Percentiles rank a stretch among this genome's conserved stretches.
These are phyloP conservation scores for Penicillium freii DNA, from an alignment of 2,329 filamentous ascomycete genomes.

Conservation along the genomic window DNA sequence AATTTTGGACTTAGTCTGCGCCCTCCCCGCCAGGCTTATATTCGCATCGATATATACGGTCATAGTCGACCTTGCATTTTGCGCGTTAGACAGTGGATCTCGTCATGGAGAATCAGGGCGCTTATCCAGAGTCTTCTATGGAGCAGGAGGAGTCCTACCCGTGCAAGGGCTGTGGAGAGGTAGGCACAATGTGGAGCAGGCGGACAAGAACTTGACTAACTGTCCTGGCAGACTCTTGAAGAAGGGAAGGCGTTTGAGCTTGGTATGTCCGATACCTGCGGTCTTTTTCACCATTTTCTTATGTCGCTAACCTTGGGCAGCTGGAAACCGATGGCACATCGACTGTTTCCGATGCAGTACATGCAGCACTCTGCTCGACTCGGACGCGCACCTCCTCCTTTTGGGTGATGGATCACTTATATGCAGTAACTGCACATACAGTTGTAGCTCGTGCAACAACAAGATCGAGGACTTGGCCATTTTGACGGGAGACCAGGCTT, in stretches of 20 bases:
- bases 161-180: slow-evolving; percentile 91
- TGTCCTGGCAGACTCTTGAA: slow-evolving; percentile 72
- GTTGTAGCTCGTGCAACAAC: slow-evolving; percentile 91
- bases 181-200: slow-evolving; percentile 41
- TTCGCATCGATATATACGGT: neutral
- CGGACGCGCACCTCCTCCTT: slow-evolving; percentile 93
- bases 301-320: slow-evolving; percentile 50
- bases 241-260: slow-evolving; percentile 98
- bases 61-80: neutral
- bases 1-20: neutral
- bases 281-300: neutral
- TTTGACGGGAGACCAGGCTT: slow-evolving; percentile 94
- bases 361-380: slow-evolving; percentile 92
- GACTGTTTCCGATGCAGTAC: slow-evolving; percentile 98
- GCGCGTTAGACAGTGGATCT: neutral
- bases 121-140: slow-evolving; percentile 60
- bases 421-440: slow-evolving; percentile 99
- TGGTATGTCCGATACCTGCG: slow-evolving; percentile 55
- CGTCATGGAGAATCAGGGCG: slow-evolving; percentile 55
- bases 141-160: slow-evolving; percentile 79
- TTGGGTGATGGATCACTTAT: slow-evolving; percentile 97
- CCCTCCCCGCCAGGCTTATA: neutral
- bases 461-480: slow-evolving; percentile 99
- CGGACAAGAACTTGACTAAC: slow-evolving; percentile 13
- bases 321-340: slow-evolving; percentile 96